Percentiles rank a stretch among this genome's conserved stretches.
These are phyloP conservation scores for Eutrema salsugineum DNA, from an alignment of 441 rosid species.

Conservation along the genomic window DNA sequence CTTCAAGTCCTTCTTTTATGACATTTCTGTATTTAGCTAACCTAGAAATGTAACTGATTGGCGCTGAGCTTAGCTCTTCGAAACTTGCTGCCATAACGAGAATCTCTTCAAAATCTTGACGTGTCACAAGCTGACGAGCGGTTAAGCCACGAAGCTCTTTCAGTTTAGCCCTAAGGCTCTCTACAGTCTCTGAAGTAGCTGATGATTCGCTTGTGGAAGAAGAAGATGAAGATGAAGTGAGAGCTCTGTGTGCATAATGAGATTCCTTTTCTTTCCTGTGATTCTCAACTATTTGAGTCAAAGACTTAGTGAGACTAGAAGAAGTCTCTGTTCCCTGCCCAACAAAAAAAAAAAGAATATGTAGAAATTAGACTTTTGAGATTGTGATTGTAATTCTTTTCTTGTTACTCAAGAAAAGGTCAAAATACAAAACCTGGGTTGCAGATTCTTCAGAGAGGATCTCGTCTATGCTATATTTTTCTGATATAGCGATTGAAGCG, in stretches of 20 bases:
- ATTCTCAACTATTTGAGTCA: constrained; percentile 24
- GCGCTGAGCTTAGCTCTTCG: constrained; percentile 25
- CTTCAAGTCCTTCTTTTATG: constrained; percentile 28
- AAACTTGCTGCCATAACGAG: constrained; percentile 5
- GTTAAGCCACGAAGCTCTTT: constrained; percentile 22
- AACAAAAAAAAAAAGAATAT: neutral
- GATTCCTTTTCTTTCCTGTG: constrained; percentile 25
- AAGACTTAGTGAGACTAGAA: constrained; percentile 15
- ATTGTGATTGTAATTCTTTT: neutral
- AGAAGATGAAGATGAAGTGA: neutral
- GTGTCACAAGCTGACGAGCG: constrained; percentile 20
- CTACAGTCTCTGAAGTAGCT: constrained; percentile 21
- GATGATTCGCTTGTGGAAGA: constrained; percentile 24
- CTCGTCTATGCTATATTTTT: constrained; percentile 20
- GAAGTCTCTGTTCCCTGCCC: constrained; percentile 18
- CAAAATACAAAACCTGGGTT: constrained; percentile 12
- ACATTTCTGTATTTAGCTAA: constrained; percentile 22
- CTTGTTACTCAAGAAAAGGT: neutral
- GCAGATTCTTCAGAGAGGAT: constrained; percentile 26
- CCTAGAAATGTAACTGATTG: constrained; percentile 28
- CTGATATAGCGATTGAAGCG: constrained; percentile 1
- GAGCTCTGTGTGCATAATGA: neutral
- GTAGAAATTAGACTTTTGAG: neutral
- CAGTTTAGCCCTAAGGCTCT: constrained; percentile 22
- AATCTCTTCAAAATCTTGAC: constrained; percentile 19